phyloP scores from a whole-genome alignment of 2,329 filamentous ascomycete genomes.

The Neurospora crassa region DNA sequence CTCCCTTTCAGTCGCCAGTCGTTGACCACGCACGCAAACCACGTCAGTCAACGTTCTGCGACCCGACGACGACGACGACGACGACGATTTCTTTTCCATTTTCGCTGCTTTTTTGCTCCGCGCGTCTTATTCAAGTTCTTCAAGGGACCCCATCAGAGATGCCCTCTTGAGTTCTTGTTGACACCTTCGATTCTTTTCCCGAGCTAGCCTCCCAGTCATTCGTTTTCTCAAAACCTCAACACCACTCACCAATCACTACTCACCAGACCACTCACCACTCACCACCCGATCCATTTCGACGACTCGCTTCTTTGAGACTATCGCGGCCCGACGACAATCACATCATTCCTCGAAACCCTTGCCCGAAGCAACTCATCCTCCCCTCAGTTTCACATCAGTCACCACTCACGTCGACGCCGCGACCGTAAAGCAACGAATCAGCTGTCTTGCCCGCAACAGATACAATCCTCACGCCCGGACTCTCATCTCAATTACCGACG shows the following conservation, averaged over 20 bases:
- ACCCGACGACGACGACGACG: neutral
- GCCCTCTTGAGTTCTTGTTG: slow-evolving; percentile 6
- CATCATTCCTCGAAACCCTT: neutral
- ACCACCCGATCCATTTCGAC: neutral
- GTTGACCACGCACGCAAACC: neutral
- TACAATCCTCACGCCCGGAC: neutral
- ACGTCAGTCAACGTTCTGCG: slow-evolving; percentile 2
- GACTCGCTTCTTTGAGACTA: neutral
- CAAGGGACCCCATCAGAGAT: slow-evolving; percentile 6
- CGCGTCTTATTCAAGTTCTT: neutral
- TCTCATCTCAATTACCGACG: neutral
- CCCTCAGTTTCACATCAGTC: neutral
- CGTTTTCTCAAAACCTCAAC: slow-evolving; percentile 11
- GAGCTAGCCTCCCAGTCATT: slow-evolving; percentile 22
- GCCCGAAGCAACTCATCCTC: neutral
- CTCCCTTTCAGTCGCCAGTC: neutral
- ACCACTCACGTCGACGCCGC: neutral
- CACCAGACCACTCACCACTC: neutral
- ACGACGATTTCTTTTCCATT: neutral
- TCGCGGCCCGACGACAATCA: neutral
- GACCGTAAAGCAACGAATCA: neutral
- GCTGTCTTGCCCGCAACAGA: neutral
- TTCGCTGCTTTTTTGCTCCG: neutral
- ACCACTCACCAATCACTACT: neutral
- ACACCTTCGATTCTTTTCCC: slow-evolving; percentile 11